phyloP scores from a whole-genome alignment of 371 early-diverging fungal genomes.

The Gilbertella persicaria region DNA sequence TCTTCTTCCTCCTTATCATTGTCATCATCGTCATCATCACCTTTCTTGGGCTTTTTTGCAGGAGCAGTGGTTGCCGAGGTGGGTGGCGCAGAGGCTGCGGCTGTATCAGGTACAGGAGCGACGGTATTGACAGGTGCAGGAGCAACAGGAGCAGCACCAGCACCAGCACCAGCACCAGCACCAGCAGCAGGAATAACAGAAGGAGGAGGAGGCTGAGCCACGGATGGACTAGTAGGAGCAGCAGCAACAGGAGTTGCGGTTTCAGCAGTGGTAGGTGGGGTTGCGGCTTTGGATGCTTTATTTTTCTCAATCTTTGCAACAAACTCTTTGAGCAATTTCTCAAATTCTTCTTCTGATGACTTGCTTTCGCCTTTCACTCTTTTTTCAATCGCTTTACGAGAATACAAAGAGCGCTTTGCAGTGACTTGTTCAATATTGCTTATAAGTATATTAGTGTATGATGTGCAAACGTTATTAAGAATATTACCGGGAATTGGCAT shows the following conservation, averaged over 20 bases:
- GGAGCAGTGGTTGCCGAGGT: background rate
- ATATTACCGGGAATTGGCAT: background rate
- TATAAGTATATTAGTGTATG: background rate
- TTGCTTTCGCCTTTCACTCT: background rate
- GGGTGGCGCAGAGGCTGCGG: background rate
- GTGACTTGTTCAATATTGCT: no score
- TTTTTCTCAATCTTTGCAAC: background rate
- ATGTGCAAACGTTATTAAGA: background rate
- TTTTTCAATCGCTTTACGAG: background rate
- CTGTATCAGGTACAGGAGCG: background rate
- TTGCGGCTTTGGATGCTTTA: background rate
- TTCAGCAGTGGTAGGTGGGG: background rate
- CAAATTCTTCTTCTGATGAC: background rate
- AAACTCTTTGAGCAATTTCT: background rate
- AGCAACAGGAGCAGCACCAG: background rate
- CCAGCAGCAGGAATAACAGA: background rate
- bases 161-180: background rate
- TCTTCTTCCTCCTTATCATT: slow-evolving; percentile 8
- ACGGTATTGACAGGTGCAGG: background rate
- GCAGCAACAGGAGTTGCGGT: background rate
- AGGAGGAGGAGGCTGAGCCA: background rate
- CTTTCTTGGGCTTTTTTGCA: background rate
- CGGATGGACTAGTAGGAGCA: background rate
- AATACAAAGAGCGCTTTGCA: background rate
- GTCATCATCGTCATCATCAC: slow-evolving; percentile 13